Base-by-base conservation (phyloP, 495 filamentous ascomycete species). In the Amorphotheca resinae region DNA sequence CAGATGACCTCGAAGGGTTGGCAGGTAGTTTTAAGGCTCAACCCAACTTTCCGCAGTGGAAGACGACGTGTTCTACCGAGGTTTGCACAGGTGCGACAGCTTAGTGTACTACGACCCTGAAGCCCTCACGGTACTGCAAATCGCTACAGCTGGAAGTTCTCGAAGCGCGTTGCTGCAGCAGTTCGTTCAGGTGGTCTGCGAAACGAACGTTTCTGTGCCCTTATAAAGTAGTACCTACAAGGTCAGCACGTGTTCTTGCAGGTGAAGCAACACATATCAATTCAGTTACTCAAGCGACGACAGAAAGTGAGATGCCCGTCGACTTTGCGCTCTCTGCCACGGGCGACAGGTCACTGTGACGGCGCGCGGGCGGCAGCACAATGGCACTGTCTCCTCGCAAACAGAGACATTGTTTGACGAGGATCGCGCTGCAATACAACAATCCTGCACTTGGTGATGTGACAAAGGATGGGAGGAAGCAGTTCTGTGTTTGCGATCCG, bases 221-320 rank as follows among this genome's bases (percentile, higher is more conserved):
- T 47, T n/a, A 35, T 48, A 42, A 50, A 40, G 53, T 50, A 32
- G 36, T 33, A 55, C 45, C 43, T 53, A 50, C 49, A 44, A 43
- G 42, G 50, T 53, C 28, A 56, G 54, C 54, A 56, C 54, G 50
- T 56, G 54, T 56, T 48, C 48, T 50, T 51, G 47, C 47, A 49
- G 46, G 44, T 50, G 46, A 43, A n/a, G 53, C 52, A 42, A 22
- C 46, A 50, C 50, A 50, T 49, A 49, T 33, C 37, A 49, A 46
- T 48, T 21, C 44, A 45, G 35, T 45, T 41, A 32, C 36, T 41
- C 16, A 44, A 44, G 42, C 38, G 53, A 38, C 47, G 52, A 55
- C 48, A 25, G 34, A 22, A 21, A 35, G 48, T 42, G 49, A 45
- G 42, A 38, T 38, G 44, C 39, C n/a, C 18, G 28, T 28, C 2